These are phyloP conservation scores for Meredithiella fracta DNA, from an alignment of 2,329 filamentous ascomycete species.

Conservation along the genomic window DNA sequence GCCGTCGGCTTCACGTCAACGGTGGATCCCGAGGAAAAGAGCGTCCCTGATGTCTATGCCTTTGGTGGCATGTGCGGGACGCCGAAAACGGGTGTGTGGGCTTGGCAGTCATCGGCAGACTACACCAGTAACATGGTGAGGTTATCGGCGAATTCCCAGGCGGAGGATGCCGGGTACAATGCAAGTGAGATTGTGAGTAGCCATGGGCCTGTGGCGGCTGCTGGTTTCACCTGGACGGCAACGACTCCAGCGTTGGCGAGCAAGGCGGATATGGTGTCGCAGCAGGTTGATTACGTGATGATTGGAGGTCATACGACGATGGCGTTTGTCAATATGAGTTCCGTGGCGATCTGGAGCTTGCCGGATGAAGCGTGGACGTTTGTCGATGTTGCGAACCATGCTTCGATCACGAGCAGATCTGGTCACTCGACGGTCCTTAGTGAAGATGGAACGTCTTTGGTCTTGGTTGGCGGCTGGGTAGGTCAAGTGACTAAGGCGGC, in stretches of 20 bases:
- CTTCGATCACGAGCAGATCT: conserved; percentile 58
- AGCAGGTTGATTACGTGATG: conserved; percentile 63
- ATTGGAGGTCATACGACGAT: conserved; percentile 68
- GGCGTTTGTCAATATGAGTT: conserved; percentile 90
- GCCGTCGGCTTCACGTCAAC: conserved; percentile 52
- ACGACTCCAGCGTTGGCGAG: conserved; percentile 55
- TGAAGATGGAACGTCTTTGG: conserved; percentile 58
- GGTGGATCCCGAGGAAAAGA: conserved; percentile 26
- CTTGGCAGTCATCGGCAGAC: conserved; percentile 51
- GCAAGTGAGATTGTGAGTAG: conserved; percentile 19
- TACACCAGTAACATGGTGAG: conserved; percentile 71
- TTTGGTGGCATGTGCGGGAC: conserved; percentile 76
- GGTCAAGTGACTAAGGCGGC: conserved; percentile 63
- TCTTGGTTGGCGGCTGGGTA: conserved; percentile 85
- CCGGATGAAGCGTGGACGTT: conserved; percentile 82
- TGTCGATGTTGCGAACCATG: conserved; percentile 27
- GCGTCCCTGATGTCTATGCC: conserved; percentile 43
- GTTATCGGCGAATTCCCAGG: conserved; percentile 26
- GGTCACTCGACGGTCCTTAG: conserved; percentile 76
- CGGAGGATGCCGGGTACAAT: conserved; percentile 21
- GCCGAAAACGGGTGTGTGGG: conserved; percentile 23
- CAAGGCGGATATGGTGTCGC: conserved; percentile 45
- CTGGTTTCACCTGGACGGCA: conserved; percentile 69
- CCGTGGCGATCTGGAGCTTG: conserved; percentile 70
- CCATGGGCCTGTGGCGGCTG: conserved; percentile 45